Evolutionary conservation across 2,329 filamentous ascomycete genomes (phyloP), one percentile per base, ranked within the genome.

Genomic region (Cercospora janseana): DNA sequence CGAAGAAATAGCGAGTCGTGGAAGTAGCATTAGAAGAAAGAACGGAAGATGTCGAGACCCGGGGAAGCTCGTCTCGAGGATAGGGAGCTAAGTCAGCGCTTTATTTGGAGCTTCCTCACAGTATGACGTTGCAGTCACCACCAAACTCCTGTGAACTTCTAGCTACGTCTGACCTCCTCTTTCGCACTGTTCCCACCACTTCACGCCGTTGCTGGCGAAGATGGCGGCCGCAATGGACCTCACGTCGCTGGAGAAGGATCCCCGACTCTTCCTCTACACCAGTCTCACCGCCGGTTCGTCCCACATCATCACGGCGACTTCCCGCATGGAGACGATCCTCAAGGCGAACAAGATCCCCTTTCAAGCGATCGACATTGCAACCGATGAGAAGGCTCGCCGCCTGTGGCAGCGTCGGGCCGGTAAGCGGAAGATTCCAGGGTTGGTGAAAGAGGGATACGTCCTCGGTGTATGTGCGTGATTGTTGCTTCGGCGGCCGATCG

Each of bases 291-390:
- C 93, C 52, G 93, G 93, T 58, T 95, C 90, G 31, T 95, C 90
- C 18, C 90, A 96, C 70, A 95, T 97, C 69, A 85, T 97, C 65
- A 97, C 93, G 31, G 93, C 91, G 20, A 97, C 93, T 1, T 94
- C 91, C 47, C 87, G 93, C 40, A 83, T 98, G 60, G 92, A 98
- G 72, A 96, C 91, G 9, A 97, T 98, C 65, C 80, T 98, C 53
- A 92, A 89, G 66, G 91, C 90, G 57, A 96, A 97, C 77, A 87
- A 87, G 61, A 86, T 98, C 51, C 88, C 90, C 8, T 98, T 97
- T 76, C 89, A 88, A 68, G 90, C 88, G 58, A 78, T 96, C 65
- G 93, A 98, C 70, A 82, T 93, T 34, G 89, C 92, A 31, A 94
- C 88, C 23, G 88, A 98, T 69, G 86, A 93, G 50, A 86, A 88